phyloP scores from a whole-genome alignment of 108 stramenopile species.

The Cyclotella sp. region DNA sequence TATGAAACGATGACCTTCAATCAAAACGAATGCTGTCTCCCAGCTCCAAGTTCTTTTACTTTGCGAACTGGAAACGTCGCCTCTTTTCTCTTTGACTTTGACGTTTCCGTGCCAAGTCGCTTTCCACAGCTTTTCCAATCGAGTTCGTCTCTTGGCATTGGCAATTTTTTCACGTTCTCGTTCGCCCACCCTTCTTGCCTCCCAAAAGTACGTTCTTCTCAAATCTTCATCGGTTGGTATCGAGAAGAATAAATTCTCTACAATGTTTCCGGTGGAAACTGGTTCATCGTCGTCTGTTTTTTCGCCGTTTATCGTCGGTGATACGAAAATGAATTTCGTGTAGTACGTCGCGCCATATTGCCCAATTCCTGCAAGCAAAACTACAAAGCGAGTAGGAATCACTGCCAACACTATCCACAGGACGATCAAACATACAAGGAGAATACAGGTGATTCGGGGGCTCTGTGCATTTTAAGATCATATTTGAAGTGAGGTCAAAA shows the following conservation, averaged over 20 bases:
- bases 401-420: conserved; percentile 50
- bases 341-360: conserved; percentile 69
- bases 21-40: conserved; percentile 67
- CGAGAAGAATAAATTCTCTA: conserved; percentile 70
- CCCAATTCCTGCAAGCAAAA: conserved; percentile 55
- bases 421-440: conserved; percentile 37
- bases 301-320: conserved; percentile 13
- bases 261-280: conserved; percentile 38
- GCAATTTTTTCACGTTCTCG: conserved; percentile 58
- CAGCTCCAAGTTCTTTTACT: conserved; percentile 55
- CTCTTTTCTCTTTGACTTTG: conserved; percentile 52
- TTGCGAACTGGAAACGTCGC: conserved; percentile 9
- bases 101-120: conserved; percentile 69
- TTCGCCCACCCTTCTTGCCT: conserved; percentile 61
- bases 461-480: conserved; percentile 9
- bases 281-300: conserved; percentile 21
- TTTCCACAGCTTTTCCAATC: conserved; percentile 76
- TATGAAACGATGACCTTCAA: conserved; percentile 84
- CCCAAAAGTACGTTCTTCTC: conserved; percentile 83
- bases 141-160: conserved; percentile 57
- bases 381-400: conserved; percentile 51
- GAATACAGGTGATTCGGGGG: conserved; percentile 48
- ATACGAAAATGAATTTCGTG: conserved; percentile 43
- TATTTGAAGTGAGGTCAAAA: too few species aligned
- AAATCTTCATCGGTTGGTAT: conserved; percentile 89